Evolutionary conservation across 2,329 filamentous ascomycete genomes (phyloP).

Genomic region (Thyridium curvatum): DNA sequence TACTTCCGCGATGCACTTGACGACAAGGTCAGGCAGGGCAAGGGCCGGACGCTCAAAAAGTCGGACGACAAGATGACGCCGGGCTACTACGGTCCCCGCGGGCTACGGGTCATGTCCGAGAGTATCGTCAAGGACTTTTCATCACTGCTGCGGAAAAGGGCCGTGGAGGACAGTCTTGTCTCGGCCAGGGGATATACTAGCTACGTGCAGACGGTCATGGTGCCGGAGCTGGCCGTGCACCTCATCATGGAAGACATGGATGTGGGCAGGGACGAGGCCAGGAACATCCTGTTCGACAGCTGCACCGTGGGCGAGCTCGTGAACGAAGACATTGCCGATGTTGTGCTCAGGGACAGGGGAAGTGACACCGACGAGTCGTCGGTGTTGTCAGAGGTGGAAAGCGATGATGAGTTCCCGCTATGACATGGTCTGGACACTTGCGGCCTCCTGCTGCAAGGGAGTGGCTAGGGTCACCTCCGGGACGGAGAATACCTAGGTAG

Average conservation of each 20-base stretch:
- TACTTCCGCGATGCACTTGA: constrained; percentile 55
- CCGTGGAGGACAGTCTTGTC: constrained; percentile 59
- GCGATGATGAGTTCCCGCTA: constrained; percentile 2
- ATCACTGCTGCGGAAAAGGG: constrained; percentile 51
- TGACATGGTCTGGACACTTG: no score
- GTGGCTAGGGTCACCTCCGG: no score
- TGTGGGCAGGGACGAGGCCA: constrained; percentile 34
- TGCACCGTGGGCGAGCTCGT: constrained; percentile 60
- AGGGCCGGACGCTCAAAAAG: constrained; percentile 54
- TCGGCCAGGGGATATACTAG: constrained; percentile 59
- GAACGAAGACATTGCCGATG: constrained; percentile 57
- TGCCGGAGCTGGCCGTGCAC: constrained; percentile 59
- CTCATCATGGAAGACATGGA: constrained; percentile 52
- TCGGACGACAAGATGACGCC: constrained; percentile 56
- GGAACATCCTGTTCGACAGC: constrained; percentile 58
- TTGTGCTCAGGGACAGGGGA: constrained; percentile 24
- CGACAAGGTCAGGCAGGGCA: constrained; percentile 47
- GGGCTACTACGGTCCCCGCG: constrained; percentile 79
- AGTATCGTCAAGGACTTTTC: constrained; percentile 57
- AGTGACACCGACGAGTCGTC: constrained; percentile 10
- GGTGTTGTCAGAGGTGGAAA: constrained; percentile 19
- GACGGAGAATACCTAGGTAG: no score
- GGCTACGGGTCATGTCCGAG: constrained; percentile 66
- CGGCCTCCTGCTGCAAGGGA: no score
- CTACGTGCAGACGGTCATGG: constrained; percentile 69